Conservation (phyloP, 1,284 basidiomycete genomes). For the Cryptococcus wingfieldii region DNA sequence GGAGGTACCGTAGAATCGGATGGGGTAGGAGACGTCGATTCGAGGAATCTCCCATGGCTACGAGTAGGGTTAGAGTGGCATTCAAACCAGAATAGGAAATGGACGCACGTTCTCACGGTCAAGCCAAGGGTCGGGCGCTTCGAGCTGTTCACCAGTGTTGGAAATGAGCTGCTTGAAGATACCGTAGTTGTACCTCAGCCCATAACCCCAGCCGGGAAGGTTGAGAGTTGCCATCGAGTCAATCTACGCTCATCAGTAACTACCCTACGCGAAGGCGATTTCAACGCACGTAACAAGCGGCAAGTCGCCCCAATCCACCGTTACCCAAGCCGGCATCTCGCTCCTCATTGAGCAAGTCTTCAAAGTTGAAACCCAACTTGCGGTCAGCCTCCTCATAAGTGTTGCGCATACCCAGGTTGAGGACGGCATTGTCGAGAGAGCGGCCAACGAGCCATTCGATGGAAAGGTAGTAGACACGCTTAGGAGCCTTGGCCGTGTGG, state of each 20-base stretch:
- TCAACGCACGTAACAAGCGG: constrained; percentile 73
- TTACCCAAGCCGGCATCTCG: constrained; percentile 87
- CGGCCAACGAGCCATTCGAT: constrained; percentile 78
- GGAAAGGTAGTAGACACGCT: constrained; percentile 70
- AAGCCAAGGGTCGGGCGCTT: constrained; percentile 90
- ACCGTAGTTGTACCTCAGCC: constrained; percentile 76
- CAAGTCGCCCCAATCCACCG: constrained; percentile 75
- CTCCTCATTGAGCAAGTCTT: constrained; percentile 78
- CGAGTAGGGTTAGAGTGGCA: background rate
- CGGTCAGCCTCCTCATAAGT: constrained; percentile 64
- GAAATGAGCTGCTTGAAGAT: constrained; percentile 91
- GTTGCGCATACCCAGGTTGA: constrained; percentile 78
- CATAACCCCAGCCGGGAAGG: constrained; percentile 82
- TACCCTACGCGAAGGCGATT: too few relatives aligned
- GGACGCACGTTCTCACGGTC: constrained; percentile 65
- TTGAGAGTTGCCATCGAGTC: constrained; percentile 64
- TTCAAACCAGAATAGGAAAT: background rate
- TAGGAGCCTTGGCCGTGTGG: constrained; percentile 45
- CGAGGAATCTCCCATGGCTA: constrained; percentile 73
- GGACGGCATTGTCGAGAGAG: constrained; percentile 80
- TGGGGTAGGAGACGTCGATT: constrained; percentile 63
- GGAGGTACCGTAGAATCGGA: constrained; percentile 80
- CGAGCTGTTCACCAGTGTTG: constrained; percentile 67
- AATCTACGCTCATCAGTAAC: constrained; percentile 28
- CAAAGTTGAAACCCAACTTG: constrained; percentile 71